Evolutionary conservation across 2,329 filamentous ascomycete genomes (phyloP), one percentile per base, ranked within the genome.

Genomic region (Cryphonectria radicalis): DNA sequence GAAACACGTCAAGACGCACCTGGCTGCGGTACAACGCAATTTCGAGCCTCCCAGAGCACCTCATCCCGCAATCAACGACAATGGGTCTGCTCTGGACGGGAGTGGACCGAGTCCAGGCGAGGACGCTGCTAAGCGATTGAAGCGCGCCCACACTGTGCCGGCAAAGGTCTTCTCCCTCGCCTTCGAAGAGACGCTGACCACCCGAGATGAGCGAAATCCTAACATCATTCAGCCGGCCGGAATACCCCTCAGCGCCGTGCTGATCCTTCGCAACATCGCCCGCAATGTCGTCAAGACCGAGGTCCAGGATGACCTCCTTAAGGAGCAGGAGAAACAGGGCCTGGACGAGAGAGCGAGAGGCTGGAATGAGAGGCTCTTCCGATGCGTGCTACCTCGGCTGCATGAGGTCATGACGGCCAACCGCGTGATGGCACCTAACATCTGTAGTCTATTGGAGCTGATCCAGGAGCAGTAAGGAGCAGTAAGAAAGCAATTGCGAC

Each of bases 191-290:
- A 91, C 89, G 4, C 79, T 84, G 62, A 85, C 84, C 53, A 83
- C 84, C 46, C 85, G 86, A 14, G 88, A 90, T 75, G 88, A 89
- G 78, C 83, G 86, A 63, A 89, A 89, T 73, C 86, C 87, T 14
- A 87, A 89, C 72, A 84, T 84, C 11, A 82, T 86, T 2, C 88
- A 94, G 77, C 91, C 93, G 2, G 91, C 91, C 0, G 93, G 93
- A 6, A 90, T 95, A 50, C 92, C 93, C n/a, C 85, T 95, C 8
- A 93, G 91, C 69, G 91, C 92, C 2, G 90, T 92, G 19, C 84
- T 95, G 40, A 92, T 96, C 50, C 85, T 96, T 63, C 88, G 93
- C 42, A 96, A 96, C 78, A 89, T 96, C 73, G 93, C 93, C 17
- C 87, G 86, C 74, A 92, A 91, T 76, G 83, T 90, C 25, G 82